Evolutionary conservation across 78 protist genomes (phyloP), one percentile per base, ranked within the genome.

Genomic region (Dictyostelium intermedium): DNA sequence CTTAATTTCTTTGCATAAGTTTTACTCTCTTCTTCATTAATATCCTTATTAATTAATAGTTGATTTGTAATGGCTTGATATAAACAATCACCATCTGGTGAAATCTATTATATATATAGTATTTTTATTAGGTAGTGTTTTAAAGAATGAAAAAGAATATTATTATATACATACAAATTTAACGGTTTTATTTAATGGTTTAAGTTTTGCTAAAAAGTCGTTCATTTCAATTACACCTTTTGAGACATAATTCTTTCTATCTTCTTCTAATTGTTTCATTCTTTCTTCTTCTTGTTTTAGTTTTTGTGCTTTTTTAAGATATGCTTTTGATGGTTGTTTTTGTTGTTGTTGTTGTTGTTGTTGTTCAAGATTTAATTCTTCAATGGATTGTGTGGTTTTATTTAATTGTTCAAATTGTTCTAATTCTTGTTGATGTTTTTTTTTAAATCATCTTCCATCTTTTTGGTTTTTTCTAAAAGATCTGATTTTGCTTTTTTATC

Each of bases 1-100:
- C 96, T 83, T 50, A 92, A 78, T 61, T 84, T 74, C 53, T 43
- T 84, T 47, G 69, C 85, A 78, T 92, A 60, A 37, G 14, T 25
- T 39, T 69, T 70, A 32, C 60, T 34, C 9, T 92, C 87, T 16
- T 56, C 61, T 34, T 84, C 92, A 25, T 25, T 72, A 14, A 86
- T 86, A 9, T 50, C n/a, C 5, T 78, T 82, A 78, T 78, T 50
- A 1, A 86, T 32, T 9, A 80, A 74, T 25, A 92, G 30, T 77
- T 92, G 96, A 84, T 92, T 80, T 6, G 87, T 43, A 53, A 92
- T 76, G 43, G 96, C 83, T 74, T 66, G 72, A 56, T 92, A 92
- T 61, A 92, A 63, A 84, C 96, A 92, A 60, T 92, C 92, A 41
- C 96, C 96, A 84, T 92, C 96, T 61, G 96, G 86, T 34, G 50